Evolutionary conservation across 1,284 basidiomycete genomes (phyloP).

Genomic region (Ceratobasidium papillatum): DNA sequence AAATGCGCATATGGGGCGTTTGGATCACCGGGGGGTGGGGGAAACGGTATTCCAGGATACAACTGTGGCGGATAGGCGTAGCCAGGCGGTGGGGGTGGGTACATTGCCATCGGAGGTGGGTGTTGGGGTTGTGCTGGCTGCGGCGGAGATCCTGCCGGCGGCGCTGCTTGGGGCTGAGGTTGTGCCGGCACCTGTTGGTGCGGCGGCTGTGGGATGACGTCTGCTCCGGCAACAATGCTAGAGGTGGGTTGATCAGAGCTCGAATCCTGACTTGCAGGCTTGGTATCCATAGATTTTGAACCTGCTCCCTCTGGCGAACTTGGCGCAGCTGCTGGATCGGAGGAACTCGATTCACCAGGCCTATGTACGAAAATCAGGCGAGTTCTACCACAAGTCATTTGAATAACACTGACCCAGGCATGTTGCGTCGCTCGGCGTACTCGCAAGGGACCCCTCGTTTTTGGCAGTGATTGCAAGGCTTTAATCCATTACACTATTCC

Average conservation of each 20-base stretch:
- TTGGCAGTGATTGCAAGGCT: constrained; percentile 37
- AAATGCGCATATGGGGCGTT: constrained; percentile 34
- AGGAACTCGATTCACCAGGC: constrained; percentile 10
- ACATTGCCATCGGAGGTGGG: constrained; percentile 37
- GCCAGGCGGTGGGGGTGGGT: constrained; percentile 30
- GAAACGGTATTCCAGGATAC: constrained; percentile 36
- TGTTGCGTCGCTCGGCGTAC: constrained; percentile 36
- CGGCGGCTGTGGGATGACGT: constrained; percentile 6
- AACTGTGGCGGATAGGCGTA: constrained; percentile 32
- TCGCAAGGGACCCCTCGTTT: constrained; percentile 34
- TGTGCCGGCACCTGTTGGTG: not conserved
- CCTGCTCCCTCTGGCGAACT: not conserved
- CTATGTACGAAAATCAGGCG: not conserved
- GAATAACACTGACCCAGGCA: constrained; percentile 12
- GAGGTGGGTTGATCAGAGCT: not conserved
- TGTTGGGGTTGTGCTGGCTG: constrained; percentile 21
- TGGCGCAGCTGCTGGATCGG: constrained; percentile 8
- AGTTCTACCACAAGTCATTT: not conserved
- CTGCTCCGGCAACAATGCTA: not conserved
- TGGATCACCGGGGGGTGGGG: constrained; percentile 19
- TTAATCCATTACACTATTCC: constrained; percentile 30
- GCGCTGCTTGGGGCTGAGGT: constrained; percentile 18
- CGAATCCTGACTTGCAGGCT: not conserved
- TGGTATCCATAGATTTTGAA: not conserved
- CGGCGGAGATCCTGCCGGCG: constrained; percentile 15